Percentiles rank a stretch among this genome's conserved stretches.
phyloP scores from a whole-genome alignment of 441 rosid genomes.

The Isatis lusitanica region DNA sequence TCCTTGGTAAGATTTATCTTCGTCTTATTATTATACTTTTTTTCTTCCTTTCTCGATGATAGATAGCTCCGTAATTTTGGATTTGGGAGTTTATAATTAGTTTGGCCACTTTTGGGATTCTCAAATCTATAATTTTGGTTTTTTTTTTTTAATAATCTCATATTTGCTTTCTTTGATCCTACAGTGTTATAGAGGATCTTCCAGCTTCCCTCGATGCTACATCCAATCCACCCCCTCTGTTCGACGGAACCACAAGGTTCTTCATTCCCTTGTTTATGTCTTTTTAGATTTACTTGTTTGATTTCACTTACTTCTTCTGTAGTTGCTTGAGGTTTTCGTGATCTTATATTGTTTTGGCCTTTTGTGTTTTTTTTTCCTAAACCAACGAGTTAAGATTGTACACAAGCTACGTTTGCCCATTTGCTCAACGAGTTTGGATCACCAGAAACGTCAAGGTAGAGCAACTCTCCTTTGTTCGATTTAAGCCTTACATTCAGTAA shows the following conservation, averaged over 20 bases:
- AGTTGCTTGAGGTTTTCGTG: background rate
- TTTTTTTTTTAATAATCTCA: background rate
- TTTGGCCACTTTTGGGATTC: too few species aligned
- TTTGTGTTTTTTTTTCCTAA: background rate
- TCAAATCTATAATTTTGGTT: too few species aligned
- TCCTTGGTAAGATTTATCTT: conserved; percentile 15
- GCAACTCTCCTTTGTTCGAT: background rate
- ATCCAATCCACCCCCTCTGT: conserved; percentile 49
- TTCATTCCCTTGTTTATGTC: background rate
- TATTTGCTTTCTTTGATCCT: background rate
- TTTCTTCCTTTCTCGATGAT: background rate
- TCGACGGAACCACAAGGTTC: conserved; percentile 65
- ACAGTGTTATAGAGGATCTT: conserved; percentile 36
- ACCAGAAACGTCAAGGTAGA: conserved; percentile 42
- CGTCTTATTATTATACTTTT: background rate
- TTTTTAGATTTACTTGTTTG: background rate
- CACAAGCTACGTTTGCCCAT: conserved; percentile 53
- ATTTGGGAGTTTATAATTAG: background rate
- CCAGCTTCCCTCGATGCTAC: conserved; percentile 47
- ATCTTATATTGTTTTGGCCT: background rate
- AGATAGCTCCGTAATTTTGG: background rate
- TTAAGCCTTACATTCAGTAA: background rate
- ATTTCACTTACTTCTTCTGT: background rate
- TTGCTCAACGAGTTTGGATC: conserved; percentile 65
- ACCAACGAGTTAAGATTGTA: conserved; percentile 39